Evolutionary conservation across 1,139 yeast genomes (phyloP).

Genomic region (Saccharomycopsis crataegensis): DNA sequence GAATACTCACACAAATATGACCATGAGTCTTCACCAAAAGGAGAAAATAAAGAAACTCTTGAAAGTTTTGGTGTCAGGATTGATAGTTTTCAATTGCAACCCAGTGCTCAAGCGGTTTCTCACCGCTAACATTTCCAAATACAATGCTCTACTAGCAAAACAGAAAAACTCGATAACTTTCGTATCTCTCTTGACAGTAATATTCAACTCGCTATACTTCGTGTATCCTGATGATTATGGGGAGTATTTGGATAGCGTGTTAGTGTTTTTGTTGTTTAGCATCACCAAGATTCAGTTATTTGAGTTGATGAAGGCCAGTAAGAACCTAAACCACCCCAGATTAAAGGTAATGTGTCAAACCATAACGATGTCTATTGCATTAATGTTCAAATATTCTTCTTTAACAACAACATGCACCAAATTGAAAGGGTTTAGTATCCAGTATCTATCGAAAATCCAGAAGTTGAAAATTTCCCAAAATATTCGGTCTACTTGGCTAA

Average conservation of each 20-base stretch:
- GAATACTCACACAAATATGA: no score
- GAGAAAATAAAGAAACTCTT: neutral
- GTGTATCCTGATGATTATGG: constrained; percentile 11
- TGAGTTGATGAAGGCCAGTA: neutral
- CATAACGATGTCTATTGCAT: no score
- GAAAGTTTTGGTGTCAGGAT: neutral
- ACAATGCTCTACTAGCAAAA: neutral
- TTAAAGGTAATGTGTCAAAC: no score
- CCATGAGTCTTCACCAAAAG: no score
- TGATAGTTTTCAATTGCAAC: constrained; percentile 1
- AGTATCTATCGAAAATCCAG: no score
- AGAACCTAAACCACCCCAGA: neutral
- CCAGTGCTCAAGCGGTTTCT: constrained; percentile 2
- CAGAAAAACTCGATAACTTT: constrained; percentile 8
- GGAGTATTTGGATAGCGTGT: neutral
- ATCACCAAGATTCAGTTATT: constrained; percentile 8
- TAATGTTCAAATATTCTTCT: no score
- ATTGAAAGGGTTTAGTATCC: no score
- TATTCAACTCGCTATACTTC: constrained; percentile 8
- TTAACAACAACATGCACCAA: no score
- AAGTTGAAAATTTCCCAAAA: no score
- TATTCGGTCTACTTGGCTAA: no score
- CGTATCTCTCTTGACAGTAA: constrained; percentile 3
- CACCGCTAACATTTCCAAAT: neutral
- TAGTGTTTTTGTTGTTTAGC: constrained; percentile 1